Conservation (phyloP, 2,329 filamentous ascomycete genomes). For the Aquanectria penicillioides region DNA sequence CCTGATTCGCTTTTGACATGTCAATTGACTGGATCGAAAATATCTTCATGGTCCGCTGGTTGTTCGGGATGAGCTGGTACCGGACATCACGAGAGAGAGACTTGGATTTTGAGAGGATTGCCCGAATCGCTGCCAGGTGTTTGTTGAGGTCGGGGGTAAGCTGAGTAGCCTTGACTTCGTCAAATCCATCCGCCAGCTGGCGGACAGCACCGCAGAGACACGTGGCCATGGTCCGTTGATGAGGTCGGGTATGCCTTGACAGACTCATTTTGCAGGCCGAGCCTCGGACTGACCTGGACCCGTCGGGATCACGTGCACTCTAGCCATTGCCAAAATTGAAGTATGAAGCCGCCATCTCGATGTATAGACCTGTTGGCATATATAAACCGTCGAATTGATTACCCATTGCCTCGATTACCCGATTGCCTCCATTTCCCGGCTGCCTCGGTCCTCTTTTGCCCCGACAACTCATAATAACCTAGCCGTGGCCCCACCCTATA, state of each 20-base stretch:
- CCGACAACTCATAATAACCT: background rate
- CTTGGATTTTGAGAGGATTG: conserved; percentile 43
- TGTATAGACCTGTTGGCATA: too few relatives aligned
- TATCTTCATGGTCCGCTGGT: conserved; percentile 45
- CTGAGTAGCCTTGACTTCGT: conserved; percentile 32
- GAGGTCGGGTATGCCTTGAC: background rate
- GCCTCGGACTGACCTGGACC: background rate
- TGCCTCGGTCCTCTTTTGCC: too few relatives aligned
- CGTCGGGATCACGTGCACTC: too few relatives aligned
- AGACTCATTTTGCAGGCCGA: background rate
- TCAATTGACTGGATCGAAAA: conserved; percentile 35
- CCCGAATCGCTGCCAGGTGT: conserved; percentile 39
- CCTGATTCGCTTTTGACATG: conserved; percentile 13
- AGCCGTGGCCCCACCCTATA: conserved; percentile 25
- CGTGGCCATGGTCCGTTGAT: conserved; percentile 3
- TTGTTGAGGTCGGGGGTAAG: conserved; percentile 39
- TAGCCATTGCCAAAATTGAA: too few relatives aligned
- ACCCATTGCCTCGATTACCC: too few relatives aligned
- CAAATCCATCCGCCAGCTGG: conserved; percentile 34
- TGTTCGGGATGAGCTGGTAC: conserved; percentile 44
- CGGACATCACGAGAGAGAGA: conserved; percentile 41
- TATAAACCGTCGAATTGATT: too few relatives aligned
- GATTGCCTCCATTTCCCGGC: too few relatives aligned
- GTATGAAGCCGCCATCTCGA: too few relatives aligned
- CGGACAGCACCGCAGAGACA: conserved; percentile 40